Evolutionary conservation across 495 filamentous ascomycete species (phyloP), one percentile per base, ranked within the genome.

Genomic region (Aspergillus cristatus): DNA sequence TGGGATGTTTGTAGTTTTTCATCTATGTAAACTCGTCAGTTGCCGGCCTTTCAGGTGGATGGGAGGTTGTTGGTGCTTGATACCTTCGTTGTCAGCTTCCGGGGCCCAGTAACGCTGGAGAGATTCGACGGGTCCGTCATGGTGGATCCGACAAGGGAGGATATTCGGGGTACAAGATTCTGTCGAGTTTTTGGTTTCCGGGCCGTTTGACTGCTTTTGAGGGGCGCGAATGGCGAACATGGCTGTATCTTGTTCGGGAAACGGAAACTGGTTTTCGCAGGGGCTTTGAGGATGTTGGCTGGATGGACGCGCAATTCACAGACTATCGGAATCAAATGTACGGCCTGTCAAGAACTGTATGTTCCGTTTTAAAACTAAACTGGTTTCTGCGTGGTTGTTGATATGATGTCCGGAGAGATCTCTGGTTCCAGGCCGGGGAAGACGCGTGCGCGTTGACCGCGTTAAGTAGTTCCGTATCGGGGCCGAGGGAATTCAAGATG

Each of bases 141-240:
- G 79, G 47, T 90, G 72, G 48, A 97, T 77, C 37, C 74, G 72
- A 50, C 88, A 94, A 6, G 90, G 90, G 14, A 97, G 74, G 28
- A 97, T 63, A 57, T 97, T 82, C 0, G 86, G 80, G 2, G 71
- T 81, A 40, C 70, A 72, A 29, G 40, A 37, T 3, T 51, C 24
- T 1, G 34, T 37, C 2, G 51, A 40, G 3, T 35, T 28, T 3
- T 46, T 28, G 14, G 41, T 36, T 12, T 45, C 43, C n/a, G 50
- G 35, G 34, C 42, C 35, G 18, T 50, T 32, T 26, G 37, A 42
- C 35, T 48, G 38, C 36, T 53, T 54, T 35, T 45, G 37, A 32
- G 48, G 20, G 37, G 54, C 38, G 32, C 62, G 64, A 38, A 70
- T 54, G 36, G 63, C 50, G 40, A 66, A 67, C 57, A 67, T 68